Evolutionary conservation across 495 filamentous ascomycete species (phyloP), one percentile per base, ranked within the genome.

Genomic region (Talaromyces borbonicus): DNA sequence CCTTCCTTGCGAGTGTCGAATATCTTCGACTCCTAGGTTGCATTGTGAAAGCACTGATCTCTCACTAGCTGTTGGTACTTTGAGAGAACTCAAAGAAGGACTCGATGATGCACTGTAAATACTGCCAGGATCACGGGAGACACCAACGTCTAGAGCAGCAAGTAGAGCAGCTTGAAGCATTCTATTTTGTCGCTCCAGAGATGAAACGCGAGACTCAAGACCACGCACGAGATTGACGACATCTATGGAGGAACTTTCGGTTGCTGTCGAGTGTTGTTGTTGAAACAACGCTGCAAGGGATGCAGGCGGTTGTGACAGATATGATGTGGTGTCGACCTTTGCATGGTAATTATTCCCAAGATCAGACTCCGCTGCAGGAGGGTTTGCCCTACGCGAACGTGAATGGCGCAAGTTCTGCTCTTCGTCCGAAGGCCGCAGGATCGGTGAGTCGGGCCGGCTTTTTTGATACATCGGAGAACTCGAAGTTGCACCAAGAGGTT

Each of bases 151-250:
- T 20, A 69, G 50, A 15, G 66, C 65, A 1, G 66, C 65, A 23
- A 69, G 44, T 11, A 71, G 60, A 40, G 68, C 68, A 7, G 68
- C 68, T 30, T 69, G 66, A 8, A 71, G 63, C n/a, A 67, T 57
- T 35, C 63, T 63, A 50, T 71, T 71, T 20, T 71, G 68, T 15
- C 62, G 66, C 31, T 69, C 66, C 2, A 71, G 58, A 20, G 66
- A 59, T 7, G 62, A 57, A 14, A 71, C 56, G 4, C 68, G 65
- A 18, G 59, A 57, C 47, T 69, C 66, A 1, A 71, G 58, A 25
- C 43, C 11, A n/a, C 29, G 50, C 16, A 49, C 43, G 5, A 27
- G 22, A 26, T 48, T 11, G 1, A 25, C 7, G 9, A 35, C 22
- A n/a, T n/a, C 16, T 6, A 25, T 1, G 1, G 24, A 15, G 12